phyloP scores from a whole-genome alignment of 225 moss, liverwort and hornwort genomes.

The Rhytidiadelphus loreus region DNA sequence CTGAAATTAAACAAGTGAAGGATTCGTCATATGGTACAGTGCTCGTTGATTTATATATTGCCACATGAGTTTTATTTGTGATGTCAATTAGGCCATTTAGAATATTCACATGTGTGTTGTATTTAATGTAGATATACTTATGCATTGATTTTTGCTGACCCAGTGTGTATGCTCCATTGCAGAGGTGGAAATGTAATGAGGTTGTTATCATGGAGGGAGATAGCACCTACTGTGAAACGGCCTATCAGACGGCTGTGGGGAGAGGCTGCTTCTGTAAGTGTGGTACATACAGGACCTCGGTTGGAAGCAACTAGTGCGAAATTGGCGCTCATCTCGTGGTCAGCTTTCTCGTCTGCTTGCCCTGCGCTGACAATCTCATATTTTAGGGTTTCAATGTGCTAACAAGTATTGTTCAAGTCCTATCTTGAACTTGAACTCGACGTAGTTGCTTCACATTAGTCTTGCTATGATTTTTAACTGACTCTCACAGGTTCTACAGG shows the following conservation, averaged over 20 bases:
- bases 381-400: not conserved
- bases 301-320: conserved; percentile 73
- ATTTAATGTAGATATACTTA: not conserved
- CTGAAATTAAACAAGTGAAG: not conserved
- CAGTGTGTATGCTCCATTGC: not conserved
- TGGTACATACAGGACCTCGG: conserved; percentile 42
- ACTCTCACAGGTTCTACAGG: conserved; percentile 63
- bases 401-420: not conserved
- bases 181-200: conserved; percentile 54
- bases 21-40: not conserved
- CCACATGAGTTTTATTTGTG: not conserved
- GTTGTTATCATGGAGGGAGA: conserved; percentile 90
- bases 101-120: not conserved
- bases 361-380: not conserved
- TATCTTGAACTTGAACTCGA: not conserved
- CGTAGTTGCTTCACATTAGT: not conserved
- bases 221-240: conserved; percentile 71
- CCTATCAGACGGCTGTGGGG: conserved; percentile 64
- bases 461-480: conserved; percentile 31
- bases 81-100: not conserved
- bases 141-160: not conserved
- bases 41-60: not conserved
- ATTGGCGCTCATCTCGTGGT: conserved; percentile 83
- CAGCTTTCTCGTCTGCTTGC: conserved; percentile 25
- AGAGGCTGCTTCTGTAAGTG: conserved; percentile 55